Percentiles rank a stretch among this genome's conserved stretches.
phyloP scores from a whole-genome alignment of 1,284 basidiomycete genomes.

The Trichosporon faecale region DNA sequence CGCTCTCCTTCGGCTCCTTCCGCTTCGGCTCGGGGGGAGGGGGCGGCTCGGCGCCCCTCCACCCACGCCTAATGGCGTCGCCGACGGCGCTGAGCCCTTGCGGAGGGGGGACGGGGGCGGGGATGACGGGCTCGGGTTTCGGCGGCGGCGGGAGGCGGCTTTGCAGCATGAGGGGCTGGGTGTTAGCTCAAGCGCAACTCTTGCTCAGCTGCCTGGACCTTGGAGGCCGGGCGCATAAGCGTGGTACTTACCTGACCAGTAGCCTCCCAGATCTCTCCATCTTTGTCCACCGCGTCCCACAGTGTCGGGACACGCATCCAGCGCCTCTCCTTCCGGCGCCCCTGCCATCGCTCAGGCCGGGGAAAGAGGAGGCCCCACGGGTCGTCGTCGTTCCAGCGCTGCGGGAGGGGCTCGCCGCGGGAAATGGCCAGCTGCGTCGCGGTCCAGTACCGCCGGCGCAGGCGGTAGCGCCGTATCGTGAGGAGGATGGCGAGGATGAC shows the following conservation, averaged over 20 bases:
- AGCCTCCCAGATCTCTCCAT: neutral
- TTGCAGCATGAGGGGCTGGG: constrained; percentile 19
- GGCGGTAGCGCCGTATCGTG: constrained; percentile 33
- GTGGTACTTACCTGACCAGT: neutral
- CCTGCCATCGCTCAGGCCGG: constrained; percentile 8
- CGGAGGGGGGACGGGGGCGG: neutral
- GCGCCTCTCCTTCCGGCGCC: constrained; percentile 10
- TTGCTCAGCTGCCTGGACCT: neutral
- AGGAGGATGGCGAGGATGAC: constrained; percentile 36
- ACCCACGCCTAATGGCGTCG: neutral
- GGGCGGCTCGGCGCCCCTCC: neutral
- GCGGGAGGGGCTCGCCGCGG: constrained; percentile 36
- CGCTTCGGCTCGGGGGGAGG: neutral
- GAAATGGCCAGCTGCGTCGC: constrained; percentile 41
- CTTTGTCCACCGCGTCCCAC: constrained; percentile 24
- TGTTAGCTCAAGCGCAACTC: no score
- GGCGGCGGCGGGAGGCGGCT: constrained; percentile 13
- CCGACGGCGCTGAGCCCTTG: constrained; percentile 4
- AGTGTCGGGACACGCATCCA: constrained; percentile 34
- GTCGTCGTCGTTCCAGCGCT: constrained; percentile 16
- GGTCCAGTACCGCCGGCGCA: constrained; percentile 39
- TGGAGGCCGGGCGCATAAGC: neutral
- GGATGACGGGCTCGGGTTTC: neutral
- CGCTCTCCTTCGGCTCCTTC: constrained; percentile 8
- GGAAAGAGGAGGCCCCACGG: constrained; percentile 1